Evolutionary conservation across 129 eudicot species (phyloP).

Genomic region (Artemisia annua): DNA sequence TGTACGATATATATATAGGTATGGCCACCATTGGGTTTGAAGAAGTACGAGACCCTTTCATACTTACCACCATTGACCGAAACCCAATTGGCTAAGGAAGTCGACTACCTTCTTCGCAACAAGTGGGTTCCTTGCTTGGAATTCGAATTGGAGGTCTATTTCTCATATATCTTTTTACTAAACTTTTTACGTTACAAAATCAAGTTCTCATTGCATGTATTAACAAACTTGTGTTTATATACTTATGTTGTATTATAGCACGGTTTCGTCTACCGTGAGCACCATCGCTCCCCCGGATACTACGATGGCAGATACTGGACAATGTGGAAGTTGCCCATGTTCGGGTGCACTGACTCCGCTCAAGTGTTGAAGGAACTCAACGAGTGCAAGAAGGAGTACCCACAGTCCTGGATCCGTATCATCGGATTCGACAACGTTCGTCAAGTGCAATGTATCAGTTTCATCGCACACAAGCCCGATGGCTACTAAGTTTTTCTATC

Average conservation of each 20-base stretch:
- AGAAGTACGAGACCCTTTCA: conserved; percentile 74
- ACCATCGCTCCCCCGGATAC: conserved; percentile 66
- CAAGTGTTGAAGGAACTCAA: conserved; percentile 59
- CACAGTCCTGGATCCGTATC: conserved; percentile 49
- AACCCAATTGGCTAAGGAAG: conserved; percentile 41
- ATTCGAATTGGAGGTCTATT: conserved; percentile 56
- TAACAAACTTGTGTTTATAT: no score
- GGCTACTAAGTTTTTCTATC: conserved; percentile 24
- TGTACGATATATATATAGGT: not conserved
- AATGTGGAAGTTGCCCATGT: conserved; percentile 87
- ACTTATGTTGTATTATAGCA: conserved; percentile 26
- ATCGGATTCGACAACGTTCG: conserved; percentile 77
- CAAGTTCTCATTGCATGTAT: no score
- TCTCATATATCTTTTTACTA: not conserved
- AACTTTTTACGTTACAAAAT: no score
- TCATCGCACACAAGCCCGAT: conserved; percentile 61
- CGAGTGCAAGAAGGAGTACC: conserved; percentile 61
- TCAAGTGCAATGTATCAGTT: conserved; percentile 69
- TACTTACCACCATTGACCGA: conserved; percentile 58
- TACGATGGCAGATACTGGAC: conserved; percentile 88
- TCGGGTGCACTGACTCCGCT: conserved; percentile 63
- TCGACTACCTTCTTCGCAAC: conserved; percentile 56
- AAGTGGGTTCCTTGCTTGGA: conserved; percentile 77
- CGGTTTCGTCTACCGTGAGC: conserved; percentile 63
- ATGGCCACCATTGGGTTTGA: conserved; percentile 57